Conservation (phyloP, 73 alveolate species). For the Symbiodinium natans region DNA sequence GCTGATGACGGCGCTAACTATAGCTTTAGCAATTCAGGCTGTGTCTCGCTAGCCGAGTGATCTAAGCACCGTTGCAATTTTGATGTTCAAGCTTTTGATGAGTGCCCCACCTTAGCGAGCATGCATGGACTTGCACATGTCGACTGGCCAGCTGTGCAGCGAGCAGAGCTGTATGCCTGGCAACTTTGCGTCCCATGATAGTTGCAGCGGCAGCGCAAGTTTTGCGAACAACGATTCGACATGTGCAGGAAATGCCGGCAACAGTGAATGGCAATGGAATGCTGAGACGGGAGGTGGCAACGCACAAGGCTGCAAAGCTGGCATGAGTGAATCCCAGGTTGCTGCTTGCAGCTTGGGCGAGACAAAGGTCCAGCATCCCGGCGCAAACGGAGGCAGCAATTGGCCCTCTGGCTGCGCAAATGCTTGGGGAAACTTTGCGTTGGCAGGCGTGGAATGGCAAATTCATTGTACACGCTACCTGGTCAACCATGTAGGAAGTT, state of each 20-base stretch:
- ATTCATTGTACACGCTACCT: background rate
- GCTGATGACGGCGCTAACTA: no score
- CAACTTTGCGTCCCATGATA: constrained; percentile 13
- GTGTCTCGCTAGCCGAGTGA: no score
- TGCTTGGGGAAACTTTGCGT: background rate
- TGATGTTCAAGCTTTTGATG: background rate
- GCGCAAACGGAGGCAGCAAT: background rate
- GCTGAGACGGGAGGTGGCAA: background rate
- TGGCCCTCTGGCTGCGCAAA: constrained; percentile 4
- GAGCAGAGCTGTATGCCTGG: constrained; percentile 65
- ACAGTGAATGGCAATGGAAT: background rate
- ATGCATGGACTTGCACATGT: constrained; percentile 12
- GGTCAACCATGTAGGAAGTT: no score
- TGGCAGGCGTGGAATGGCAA: background rate
- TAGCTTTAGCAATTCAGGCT: no score
- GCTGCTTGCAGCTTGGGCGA: background rate
- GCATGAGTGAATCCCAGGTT: background rate
- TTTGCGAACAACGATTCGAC: constrained; percentile 8
- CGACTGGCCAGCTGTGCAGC: constrained; percentile 1
- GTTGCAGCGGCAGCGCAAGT: background rate
- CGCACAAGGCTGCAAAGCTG: background rate
- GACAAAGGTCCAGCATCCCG: background rate
- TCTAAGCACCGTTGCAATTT: no score
- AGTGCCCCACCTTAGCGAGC: background rate
- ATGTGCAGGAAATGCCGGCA: constrained; percentile 5